phyloP scores from a whole-genome alignment of 768 basidiomycete species.

The Lactarius sp. region DNA sequence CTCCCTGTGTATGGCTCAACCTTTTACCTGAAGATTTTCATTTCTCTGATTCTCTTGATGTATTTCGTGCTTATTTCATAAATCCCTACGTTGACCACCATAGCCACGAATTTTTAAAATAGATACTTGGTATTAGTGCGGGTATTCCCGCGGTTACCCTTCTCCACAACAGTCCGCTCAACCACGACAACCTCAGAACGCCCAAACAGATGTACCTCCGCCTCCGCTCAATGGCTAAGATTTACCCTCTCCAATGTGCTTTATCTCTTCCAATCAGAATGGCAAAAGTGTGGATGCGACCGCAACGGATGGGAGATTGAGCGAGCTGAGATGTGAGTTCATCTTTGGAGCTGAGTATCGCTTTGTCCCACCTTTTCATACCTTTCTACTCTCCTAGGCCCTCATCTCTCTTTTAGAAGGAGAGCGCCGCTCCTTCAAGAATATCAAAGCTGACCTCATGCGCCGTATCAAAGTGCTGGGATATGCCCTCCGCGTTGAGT shows the following conservation, averaged over 20 bases:
- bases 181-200: conserved; percentile 48
- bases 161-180: conserved; percentile 53
- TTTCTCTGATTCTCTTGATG: too few species aligned
- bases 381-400: conserved; percentile 48
- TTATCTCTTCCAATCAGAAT: conserved; percentile 97
- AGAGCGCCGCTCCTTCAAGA: conserved; percentile 94
- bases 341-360: conserved; percentile 32
- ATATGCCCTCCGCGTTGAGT: conserved; percentile 92
- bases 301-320: conserved; percentile 99
- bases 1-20: too few species aligned
- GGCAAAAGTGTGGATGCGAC: conserved; percentile 96
- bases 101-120: too few species aligned
- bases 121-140: too few species aligned
- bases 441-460: conserved; percentile 92
- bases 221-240: conserved; percentile 87
- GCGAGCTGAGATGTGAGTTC: conserved; percentile 95
- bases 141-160: too few species aligned
- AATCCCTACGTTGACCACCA: too few species aligned
- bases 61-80: too few species aligned
- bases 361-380: conserved; percentile 28
- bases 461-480: conserved; percentile 99
- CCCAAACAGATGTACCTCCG: conserved; percentile 53
- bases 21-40: too few species aligned
- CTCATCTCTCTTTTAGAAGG: conserved; percentile 99
- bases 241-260: conserved; percentile 88